Percentiles rank a stretch among this genome's conserved stretches.
Conservation (phyloP, 2,329 filamentous ascomycete species). For the Aspergillus tanneri region DNA sequence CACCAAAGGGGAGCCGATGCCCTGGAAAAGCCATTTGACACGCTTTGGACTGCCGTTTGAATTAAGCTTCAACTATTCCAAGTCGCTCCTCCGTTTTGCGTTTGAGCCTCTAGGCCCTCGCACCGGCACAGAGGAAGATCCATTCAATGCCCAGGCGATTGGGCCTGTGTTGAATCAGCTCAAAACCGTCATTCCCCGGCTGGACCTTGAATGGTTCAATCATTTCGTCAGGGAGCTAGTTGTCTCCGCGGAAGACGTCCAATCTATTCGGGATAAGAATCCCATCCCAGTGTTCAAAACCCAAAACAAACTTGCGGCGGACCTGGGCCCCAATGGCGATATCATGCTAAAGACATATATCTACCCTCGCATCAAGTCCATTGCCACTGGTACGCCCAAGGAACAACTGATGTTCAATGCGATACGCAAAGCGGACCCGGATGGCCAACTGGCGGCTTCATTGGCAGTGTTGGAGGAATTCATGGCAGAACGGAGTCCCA, state of each 20-base stretch:
- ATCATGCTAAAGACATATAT: slow-evolving; percentile 17
- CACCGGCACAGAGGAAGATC: not conserved
- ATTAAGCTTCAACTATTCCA: slow-evolving; percentile 9
- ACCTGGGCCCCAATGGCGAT: slow-evolving; percentile 8
- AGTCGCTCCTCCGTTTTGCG: slow-evolving; percentile 1
- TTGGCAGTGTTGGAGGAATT: not conserved
- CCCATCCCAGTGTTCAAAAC: not conserved
- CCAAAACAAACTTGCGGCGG: slow-evolving; percentile 15
- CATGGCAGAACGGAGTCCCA: not conserved
- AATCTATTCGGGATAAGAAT: not conserved
- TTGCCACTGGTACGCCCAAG: slow-evolving; percentile 14
- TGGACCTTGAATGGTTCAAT: not conserved
- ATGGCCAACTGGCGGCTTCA: not conserved
- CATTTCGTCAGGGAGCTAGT: slow-evolving; percentile 4
- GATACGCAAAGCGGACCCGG: not conserved
- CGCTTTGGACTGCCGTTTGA: slow-evolving; percentile 3
- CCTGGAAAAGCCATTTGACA: slow-evolving; percentile 5
- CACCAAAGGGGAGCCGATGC: not conserved
- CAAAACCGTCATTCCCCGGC: not conserved
- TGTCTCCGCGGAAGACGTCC: not conserved
- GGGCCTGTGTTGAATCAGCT: not conserved
- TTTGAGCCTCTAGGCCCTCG: slow-evolving; percentile 2
- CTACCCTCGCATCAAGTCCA: slow-evolving; percentile 16
- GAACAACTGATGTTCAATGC: slow-evolving; percentile 14
- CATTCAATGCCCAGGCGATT: slow-evolving; percentile 5